These are phyloP conservation scores for Haplosporangium gracile DNA, from an alignment of 192 early-diverging fungal genomes.

Conservation along the genomic window DNA sequence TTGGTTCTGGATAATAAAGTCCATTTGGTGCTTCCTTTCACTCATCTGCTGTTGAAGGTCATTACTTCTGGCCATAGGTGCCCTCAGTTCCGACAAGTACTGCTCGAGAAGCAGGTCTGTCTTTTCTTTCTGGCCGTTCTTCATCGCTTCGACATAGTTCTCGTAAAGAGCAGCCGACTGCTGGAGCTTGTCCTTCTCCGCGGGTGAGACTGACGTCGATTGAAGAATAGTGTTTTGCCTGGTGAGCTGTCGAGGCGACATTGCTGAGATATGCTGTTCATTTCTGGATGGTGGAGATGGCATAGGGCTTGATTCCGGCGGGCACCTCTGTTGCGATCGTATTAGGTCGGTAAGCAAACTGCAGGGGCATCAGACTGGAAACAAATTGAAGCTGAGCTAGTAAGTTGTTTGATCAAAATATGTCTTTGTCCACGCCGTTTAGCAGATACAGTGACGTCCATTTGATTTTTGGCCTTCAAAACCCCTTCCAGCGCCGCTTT, in stretches of 20 bases:
- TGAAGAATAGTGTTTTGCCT: not conserved
- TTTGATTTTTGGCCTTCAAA: no score
- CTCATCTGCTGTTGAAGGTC: not conserved
- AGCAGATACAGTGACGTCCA: no score
- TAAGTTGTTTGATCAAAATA: not conserved
- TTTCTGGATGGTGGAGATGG: not conserved
- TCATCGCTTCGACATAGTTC: not conserved
- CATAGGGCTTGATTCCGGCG: no score
- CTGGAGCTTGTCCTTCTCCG: not conserved
- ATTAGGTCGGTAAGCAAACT: constrained; percentile 44
- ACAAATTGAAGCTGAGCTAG: constrained; percentile 29
- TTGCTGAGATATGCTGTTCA: no score
- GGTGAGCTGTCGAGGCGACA: not conserved
- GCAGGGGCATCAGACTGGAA: constrained; percentile 30
- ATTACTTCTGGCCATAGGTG: not conserved
- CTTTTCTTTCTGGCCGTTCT: not conserved
- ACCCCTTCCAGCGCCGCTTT: no score
- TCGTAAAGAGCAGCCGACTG: no score
- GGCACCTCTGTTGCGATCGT: no score
- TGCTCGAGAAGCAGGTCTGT: not conserved
- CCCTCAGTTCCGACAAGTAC: not conserved
- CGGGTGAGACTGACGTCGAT: not conserved
- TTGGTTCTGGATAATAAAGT: no score
- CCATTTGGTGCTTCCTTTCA: not conserved
- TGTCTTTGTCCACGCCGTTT: no score